These are phyloP conservation scores for Neospora caninum DNA, from an alignment of 169 alveolate genomes.

Conservation along the genomic window DNA sequence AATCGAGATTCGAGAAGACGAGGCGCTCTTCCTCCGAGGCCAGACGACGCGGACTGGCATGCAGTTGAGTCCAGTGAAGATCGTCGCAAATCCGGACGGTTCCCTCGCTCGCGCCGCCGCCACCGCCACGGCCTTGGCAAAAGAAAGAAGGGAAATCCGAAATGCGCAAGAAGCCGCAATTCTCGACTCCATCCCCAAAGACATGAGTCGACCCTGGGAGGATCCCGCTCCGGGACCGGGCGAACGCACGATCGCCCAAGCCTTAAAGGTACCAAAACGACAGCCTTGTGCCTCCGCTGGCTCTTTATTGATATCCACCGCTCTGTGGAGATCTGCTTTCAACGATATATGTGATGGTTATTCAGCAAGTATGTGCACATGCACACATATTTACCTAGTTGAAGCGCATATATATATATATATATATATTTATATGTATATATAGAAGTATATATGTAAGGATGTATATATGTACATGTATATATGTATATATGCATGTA, in stretches of 20 bases:
- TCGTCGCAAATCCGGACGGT: conserved; percentile 94
- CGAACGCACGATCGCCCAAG: conserved; percentile 83
- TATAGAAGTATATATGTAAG: not conserved
- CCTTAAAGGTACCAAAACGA: not conserved
- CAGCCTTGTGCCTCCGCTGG: too few species aligned
- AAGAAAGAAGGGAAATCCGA: conserved; percentile 91
- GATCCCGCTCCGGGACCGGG: conserved; percentile 93
- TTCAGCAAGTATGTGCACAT: too few species aligned
- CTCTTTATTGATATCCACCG: too few species aligned
- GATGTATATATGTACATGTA: not conserved
- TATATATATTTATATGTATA: not conserved
- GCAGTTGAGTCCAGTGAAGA: conserved; percentile 80
- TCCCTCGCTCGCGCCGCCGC: conserved; percentile 92
- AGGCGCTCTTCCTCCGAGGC: conserved; percentile 96
- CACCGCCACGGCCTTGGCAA: conserved; percentile 86
- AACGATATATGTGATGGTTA: too few species aligned
- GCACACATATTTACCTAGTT: too few species aligned
- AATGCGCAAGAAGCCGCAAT: conserved; percentile 84
- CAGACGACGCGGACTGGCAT: conserved; percentile 87
- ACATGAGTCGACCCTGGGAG: conserved; percentile 89
- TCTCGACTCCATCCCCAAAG: conserved; percentile 88
- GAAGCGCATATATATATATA: too few species aligned
- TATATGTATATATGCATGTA: not conserved
- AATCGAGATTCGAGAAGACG: conserved; percentile 76
- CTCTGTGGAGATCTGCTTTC: too few species aligned